A percentile compares a stretch with the other conserved stretches of the same genome.
phyloP scores from a whole-genome alignment of 2,329 filamentous ascomycete genomes.

The Aspergillus hiratsukae region DNA sequence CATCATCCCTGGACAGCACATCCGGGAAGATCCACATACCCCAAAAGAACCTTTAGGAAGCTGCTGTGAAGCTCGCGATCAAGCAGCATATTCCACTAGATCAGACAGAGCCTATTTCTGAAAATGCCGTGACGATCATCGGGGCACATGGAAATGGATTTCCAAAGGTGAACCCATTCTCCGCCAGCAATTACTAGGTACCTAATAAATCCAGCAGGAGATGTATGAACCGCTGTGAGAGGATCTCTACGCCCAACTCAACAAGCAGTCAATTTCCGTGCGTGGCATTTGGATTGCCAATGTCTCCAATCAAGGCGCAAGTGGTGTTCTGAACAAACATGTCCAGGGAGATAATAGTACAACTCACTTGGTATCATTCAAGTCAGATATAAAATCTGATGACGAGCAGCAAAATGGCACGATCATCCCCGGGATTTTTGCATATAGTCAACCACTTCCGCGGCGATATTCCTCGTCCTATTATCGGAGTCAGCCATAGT shows the following conservation, averaged over 20 bases:
- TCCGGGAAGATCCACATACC: slow-evolving; percentile 50
- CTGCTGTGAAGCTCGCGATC: slow-evolving; percentile 46
- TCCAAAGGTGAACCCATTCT: slow-evolving; percentile 3
- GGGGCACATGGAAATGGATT: slow-evolving; percentile 11
- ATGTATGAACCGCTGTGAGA: slow-evolving; percentile 83
- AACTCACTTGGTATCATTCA: neutral
- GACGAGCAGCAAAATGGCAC: slow-evolving; percentile 59
- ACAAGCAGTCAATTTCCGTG: slow-evolving; percentile 57
- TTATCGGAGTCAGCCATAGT: slow-evolving; percentile 78
- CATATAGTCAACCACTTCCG: slow-evolving; percentile 42
- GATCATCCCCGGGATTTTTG: slow-evolving; percentile 76
- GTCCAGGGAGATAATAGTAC: slow-evolving; percentile 63
- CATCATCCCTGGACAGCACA: slow-evolving; percentile 46
- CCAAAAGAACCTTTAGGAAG: slow-evolving; percentile 46
- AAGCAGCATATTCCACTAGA: slow-evolving; percentile 54
- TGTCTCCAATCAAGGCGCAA: slow-evolving; percentile 70
- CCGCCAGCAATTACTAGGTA: neutral
- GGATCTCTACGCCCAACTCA: slow-evolving; percentile 58
- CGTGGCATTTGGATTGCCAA: slow-evolving; percentile 80
- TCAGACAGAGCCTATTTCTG: slow-evolving; percentile 38
- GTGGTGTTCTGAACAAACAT: slow-evolving; percentile 66
- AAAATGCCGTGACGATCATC: slow-evolving; percentile 24
- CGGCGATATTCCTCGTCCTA: slow-evolving; percentile 44
- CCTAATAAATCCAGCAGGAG: slow-evolving; percentile 52
- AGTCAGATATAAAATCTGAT: neutral